Percentiles rank a stretch among this genome's conserved stretches.
phyloP scores from a whole-genome alignment of 129 eudicot genomes.

The Silybum marianum region DNA sequence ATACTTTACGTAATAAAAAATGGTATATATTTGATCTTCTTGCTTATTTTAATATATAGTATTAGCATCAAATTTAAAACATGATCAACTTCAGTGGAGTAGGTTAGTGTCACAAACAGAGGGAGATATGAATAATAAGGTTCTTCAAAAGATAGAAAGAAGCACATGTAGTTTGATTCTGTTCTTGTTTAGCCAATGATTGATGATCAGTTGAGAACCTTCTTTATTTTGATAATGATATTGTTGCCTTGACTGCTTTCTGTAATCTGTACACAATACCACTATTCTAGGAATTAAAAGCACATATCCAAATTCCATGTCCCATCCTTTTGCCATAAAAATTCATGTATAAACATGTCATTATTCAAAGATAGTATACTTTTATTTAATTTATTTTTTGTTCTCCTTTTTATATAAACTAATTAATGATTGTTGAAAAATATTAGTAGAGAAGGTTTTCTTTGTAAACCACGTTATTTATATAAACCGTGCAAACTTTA shows the following conservation, averaged over 20 bases:
- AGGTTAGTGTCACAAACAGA: conserved; percentile 1
- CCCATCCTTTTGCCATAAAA: neutral
- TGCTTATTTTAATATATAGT: neutral
- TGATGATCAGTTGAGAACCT: conserved; percentile 28
- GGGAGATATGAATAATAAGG: conserved; percentile 30
- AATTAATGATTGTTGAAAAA: too few relatives aligned
- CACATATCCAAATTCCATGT: neutral
- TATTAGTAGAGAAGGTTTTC: too few relatives aligned
- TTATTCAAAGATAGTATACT: too few relatives aligned
- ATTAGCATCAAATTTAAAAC: neutral
- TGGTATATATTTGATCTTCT: neutral
- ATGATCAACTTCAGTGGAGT: conserved; percentile 30
- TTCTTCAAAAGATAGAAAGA: conserved; percentile 27
- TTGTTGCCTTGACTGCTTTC: conserved; percentile 37
- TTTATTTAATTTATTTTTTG: too few relatives aligned
- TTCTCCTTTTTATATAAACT: too few relatives aligned
- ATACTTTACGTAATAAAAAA: neutral
- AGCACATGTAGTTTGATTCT: conserved; percentile 28
- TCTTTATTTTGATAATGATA: conserved; percentile 29
- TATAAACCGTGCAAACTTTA: too few relatives aligned
- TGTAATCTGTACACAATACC: conserved; percentile 4
- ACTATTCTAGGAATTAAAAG: neutral
- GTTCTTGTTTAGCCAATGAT: conserved; percentile 44
- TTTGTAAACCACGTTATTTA: too few relatives aligned
- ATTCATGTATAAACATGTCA: too few relatives aligned